Evolutionary conservation across 148 eudicot species (phyloP).

Genomic region (Rhododendron mucronatum): DNA sequence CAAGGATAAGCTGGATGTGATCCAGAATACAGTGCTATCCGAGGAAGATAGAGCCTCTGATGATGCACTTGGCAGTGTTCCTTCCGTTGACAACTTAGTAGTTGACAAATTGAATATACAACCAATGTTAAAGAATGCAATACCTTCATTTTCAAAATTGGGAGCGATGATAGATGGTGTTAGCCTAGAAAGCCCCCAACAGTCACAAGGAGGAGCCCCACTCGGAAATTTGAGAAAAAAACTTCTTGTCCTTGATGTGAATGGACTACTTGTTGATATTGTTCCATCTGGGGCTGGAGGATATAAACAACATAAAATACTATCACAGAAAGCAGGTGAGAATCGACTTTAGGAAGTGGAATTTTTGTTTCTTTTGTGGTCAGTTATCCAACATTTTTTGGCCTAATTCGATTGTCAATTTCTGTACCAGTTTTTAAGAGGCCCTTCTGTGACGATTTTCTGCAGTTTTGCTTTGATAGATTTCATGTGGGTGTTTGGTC

Average conservation of each 20-base stretch:
- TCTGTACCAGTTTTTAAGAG: conserved; percentile 65
- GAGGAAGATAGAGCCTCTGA: not conserved
- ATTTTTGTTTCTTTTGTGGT: not conserved
- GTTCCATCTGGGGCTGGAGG: conserved; percentile 20
- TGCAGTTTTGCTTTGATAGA: conserved; percentile 70
- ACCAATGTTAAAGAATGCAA: not conserved
- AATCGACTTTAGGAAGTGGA: not conserved
- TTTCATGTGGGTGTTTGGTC: conserved; percentile 85
- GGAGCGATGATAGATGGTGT: conserved; percentile 14
- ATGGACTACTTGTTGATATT: conserved; percentile 80
- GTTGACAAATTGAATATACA: conserved; percentile 14
- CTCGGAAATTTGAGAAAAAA: conserved; percentile 26
- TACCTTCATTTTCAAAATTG: not conserved
- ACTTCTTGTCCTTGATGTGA: conserved; percentile 83
- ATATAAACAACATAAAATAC: conserved; percentile 27
- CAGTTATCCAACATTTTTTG: not conserved
- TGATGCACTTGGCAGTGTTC: conserved; percentile 4
- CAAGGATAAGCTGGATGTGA: not conserved
- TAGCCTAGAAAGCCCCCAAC: not conserved
- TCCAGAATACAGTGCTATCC: not conserved
- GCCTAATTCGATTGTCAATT: conserved; percentile 16
- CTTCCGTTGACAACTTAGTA: conserved; percentile 1
- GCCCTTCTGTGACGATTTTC: conserved; percentile 72
- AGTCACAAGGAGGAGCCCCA: conserved; percentile 6
- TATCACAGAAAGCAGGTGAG: conserved; percentile 61